Evolutionary conservation across 1,284 basidiomycete species (phyloP).

Genomic region (Anthracocystis walkeri): DNA sequence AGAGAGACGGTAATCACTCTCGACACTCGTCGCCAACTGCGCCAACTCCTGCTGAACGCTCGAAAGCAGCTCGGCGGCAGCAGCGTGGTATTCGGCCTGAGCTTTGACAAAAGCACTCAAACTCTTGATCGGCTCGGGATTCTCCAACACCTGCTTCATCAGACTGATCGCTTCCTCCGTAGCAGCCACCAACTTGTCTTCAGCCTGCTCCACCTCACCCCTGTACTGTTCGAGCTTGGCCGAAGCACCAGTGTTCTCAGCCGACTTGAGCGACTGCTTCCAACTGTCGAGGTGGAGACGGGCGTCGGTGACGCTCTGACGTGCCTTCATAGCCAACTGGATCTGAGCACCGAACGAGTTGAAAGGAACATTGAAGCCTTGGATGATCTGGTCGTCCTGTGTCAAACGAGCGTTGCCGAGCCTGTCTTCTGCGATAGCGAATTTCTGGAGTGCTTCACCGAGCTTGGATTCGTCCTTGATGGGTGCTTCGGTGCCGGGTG

Average conservation of each 20-base stretch:
- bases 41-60: constrained; percentile 88
- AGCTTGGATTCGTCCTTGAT: constrained; percentile 58
- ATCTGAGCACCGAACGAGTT: constrained; percentile 67
- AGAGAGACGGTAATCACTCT: constrained; percentile 82
- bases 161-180: constrained; percentile 97
- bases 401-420: constrained; percentile 84
- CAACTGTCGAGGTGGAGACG: constrained; percentile 67
- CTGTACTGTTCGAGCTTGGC: constrained; percentile 60
- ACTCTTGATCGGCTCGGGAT: constrained; percentile 95
- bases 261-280: constrained; percentile 63
- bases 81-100: constrained; percentile 83
- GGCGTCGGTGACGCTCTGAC: constrained; percentile 64
- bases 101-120: constrained; percentile 92
- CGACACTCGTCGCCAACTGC: constrained; percentile 86
- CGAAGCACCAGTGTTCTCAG: constrained; percentile 52
- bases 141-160: constrained; percentile 97
- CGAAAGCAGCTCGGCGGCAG: constrained; percentile 77
- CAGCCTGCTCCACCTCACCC: constrained; percentile 67
- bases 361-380: constrained; percentile 89
- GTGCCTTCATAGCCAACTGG: constrained; percentile 65
- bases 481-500: constrained; percentile 32
- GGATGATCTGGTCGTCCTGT: constrained; percentile 82
- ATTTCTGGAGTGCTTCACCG: constrained; percentile 80
- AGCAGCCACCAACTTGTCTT: constrained; percentile 82
- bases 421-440: constrained; percentile 86